These are phyloP conservation scores for Alternaria panax DNA, from an alignment of 2,329 filamentous ascomycete genomes.

Conservation along the genomic window DNA sequence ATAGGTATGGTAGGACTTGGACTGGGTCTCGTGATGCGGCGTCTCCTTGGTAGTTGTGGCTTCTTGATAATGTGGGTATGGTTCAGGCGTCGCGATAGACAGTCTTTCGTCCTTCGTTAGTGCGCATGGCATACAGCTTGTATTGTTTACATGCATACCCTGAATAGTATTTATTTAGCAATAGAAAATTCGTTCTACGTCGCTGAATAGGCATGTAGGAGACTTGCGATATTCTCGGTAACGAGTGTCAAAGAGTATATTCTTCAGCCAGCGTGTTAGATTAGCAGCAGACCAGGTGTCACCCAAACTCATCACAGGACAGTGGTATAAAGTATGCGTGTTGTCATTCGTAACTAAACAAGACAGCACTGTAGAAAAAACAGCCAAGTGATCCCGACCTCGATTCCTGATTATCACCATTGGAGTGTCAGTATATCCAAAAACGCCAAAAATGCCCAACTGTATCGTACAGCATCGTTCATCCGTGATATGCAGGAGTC, in stretches of 20 bases:
- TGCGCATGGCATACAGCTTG: neutral
- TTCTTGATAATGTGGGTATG: neutral
- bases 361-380: neutral
- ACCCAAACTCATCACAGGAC: neutral
- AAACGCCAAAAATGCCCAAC: slow-evolving; percentile 8
- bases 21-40: neutral
- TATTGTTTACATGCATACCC: neutral
- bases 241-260: neutral
- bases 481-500: neutral
- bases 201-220: too few species aligned
- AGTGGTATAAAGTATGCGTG: neutral
- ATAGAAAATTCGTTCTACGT: too few species aligned
- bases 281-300: neutral
- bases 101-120: neutral
- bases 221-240: neutral
- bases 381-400: neutral
- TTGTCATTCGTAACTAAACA: slow-evolving; percentile 1
- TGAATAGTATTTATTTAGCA: neutral
- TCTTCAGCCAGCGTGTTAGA: neutral
- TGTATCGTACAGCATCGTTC: slow-evolving; percentile 13
- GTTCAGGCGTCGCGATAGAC: neutral
- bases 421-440: neutral
- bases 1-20: neutral
- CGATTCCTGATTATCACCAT: slow-evolving; percentile 1
- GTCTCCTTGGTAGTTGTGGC: neutral